Percentiles rank a stretch among this genome's conserved stretches.
Evolutionary conservation across 208 protist species (phyloP).

Genomic region (Polymyxa betae): DNA sequence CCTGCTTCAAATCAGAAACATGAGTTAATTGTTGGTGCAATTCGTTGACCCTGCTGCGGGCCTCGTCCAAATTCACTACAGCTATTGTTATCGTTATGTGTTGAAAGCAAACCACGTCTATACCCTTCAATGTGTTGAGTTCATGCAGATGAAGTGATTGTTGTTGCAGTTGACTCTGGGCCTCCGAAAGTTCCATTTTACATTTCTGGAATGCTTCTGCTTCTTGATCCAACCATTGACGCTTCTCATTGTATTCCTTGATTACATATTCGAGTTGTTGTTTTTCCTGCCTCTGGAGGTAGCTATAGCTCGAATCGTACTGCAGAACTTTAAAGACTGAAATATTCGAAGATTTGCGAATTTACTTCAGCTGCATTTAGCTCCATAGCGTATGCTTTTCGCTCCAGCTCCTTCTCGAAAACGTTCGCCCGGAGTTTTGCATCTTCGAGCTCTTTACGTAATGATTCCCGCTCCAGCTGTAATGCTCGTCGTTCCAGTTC

Average conservation of each 20-base stretch:
- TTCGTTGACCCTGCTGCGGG: too few species aligned
- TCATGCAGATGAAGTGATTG: too few species aligned
- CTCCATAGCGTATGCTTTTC: not conserved
- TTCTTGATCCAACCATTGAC: not conserved
- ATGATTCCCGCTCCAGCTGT: not conserved
- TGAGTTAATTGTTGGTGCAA: too few species aligned
- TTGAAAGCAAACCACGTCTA: too few species aligned
- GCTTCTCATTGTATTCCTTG: not conserved
- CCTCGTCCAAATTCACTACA: too few species aligned
- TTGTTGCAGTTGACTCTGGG: not conserved
- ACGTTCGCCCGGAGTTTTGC: not conserved
- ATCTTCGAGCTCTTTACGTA: not conserved
- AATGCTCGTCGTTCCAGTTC: slow-evolving; percentile 40
- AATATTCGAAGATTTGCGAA: not conserved
- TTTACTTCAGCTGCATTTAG: not conserved
- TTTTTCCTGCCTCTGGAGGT: not conserved
- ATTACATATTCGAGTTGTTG: not conserved
- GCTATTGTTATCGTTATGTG: too few species aligned
- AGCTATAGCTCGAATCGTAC: not conserved
- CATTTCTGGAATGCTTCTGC: slow-evolving; percentile 27
- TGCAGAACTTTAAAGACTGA: not conserved
- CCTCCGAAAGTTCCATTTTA: not conserved
- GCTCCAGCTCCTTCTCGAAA: not conserved
- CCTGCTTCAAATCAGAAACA: too few species aligned
- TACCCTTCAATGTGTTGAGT: too few species aligned